These are phyloP conservation scores for Eutrema japonicum DNA, from an alignment of 345 rosid species.

Conservation along the genomic window DNA sequence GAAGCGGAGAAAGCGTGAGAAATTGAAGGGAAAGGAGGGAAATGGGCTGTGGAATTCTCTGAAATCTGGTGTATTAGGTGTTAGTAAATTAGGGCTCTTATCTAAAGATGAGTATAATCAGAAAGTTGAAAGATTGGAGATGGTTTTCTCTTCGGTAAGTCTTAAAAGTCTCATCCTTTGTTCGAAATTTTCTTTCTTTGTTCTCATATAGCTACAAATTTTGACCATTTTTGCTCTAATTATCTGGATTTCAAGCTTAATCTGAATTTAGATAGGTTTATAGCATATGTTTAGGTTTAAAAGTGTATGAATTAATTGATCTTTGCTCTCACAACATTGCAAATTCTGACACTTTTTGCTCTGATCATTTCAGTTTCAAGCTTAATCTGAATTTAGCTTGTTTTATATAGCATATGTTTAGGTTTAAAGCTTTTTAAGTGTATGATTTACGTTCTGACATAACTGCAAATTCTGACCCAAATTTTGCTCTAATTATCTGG, in stretches of 20 bases:
- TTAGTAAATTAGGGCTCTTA: constrained; percentile 45
- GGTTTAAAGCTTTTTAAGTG: neutral
- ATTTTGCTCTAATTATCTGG: too few species aligned
- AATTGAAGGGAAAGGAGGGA: constrained; percentile 49
- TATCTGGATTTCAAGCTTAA: neutral
- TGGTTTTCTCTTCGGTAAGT: constrained; percentile 63
- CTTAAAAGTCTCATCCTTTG: neutral
- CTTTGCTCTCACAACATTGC: too few species aligned
- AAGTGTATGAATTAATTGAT: neutral
- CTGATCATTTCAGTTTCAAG: neutral
- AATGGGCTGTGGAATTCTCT: constrained; percentile 53
- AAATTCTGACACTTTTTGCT: neutral
- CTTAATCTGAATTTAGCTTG: neutral
- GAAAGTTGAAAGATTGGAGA: constrained; percentile 60
- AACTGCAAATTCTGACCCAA: too few species aligned
- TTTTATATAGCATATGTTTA: neutral
- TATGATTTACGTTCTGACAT: neutral
- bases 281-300: neutral
- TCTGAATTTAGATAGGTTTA: neutral
- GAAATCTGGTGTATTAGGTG: constrained; percentile 48
- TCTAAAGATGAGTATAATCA: constrained; percentile 52
- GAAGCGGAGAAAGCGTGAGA: constrained; percentile 39
- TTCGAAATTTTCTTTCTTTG: neutral
- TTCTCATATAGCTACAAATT: neutral
- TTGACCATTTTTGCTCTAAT: neutral